Percentiles rank a stretch among this genome's conserved stretches.
phyloP scores from a whole-genome alignment of 108 stramenopile species.

The Mediolabrus comicus region DNA sequence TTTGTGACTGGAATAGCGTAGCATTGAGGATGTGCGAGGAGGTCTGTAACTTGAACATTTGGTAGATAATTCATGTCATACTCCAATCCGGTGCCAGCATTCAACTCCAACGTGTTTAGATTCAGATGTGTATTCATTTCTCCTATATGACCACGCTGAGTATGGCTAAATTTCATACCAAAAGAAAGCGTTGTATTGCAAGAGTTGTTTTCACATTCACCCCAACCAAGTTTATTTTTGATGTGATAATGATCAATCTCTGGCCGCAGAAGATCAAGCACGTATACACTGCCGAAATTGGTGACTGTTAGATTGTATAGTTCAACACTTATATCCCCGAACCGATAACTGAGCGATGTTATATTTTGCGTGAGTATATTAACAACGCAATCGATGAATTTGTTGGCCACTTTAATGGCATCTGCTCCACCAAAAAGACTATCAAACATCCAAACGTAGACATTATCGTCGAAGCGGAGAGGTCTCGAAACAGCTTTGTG shows the following conservation, averaged over 20 bases:
- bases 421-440: slow-evolving; percentile 36
- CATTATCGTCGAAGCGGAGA: slow-evolving; percentile 34
- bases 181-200: slow-evolving; percentile 12
- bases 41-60: slow-evolving; percentile 20
- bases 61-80: slow-evolving; percentile 48
- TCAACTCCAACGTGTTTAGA: slow-evolving; percentile 15
- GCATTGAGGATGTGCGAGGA: slow-evolving; percentile 38
- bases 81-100: slow-evolving; percentile 38
- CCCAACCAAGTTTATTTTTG: slow-evolving; percentile 33
- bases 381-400: slow-evolving; percentile 49
- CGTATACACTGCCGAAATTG: slow-evolving; percentile 28
- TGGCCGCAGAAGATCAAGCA: slow-evolving; percentile 43
- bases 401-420: slow-evolving; percentile 40
- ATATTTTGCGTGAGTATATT: slow-evolving; percentile 3
- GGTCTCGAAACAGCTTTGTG: slow-evolving; percentile 17
- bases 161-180: slow-evolving; percentile 28
- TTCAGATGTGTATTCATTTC: slow-evolving; percentile 17
- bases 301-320: slow-evolving; percentile 32
- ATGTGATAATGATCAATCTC: slow-evolving; percentile 50
- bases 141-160: slow-evolving; percentile 14
- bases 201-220: slow-evolving; percentile 9
- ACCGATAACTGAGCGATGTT: slow-evolving; percentile 3
- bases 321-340: slow-evolving; percentile 17
- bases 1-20: slow-evolving; percentile 22
- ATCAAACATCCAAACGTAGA: slow-evolving; percentile 37